A percentile compares a stretch with the other conserved stretches of the same genome.
These are phyloP conservation scores for Mallotus repandus DNA, from an alignment of 441 rosid species.

Conservation along the genomic window DNA sequence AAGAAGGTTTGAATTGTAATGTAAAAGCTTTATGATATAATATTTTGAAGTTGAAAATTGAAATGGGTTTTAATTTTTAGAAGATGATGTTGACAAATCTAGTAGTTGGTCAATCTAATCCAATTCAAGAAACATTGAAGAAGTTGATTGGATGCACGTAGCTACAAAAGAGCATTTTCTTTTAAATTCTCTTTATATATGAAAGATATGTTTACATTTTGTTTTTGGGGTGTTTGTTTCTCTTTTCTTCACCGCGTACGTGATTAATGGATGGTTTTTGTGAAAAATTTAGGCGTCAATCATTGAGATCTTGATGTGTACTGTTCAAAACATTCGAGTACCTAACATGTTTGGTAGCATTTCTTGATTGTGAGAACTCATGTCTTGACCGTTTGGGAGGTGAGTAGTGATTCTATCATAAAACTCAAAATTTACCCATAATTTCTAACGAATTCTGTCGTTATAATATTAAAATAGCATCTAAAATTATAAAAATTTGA, in stretches of 20 bases:
- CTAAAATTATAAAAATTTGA: too few relatives aligned
- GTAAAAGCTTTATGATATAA: too few relatives aligned
- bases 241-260: conserved; percentile 10
- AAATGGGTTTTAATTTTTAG: background rate
- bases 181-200: background rate
- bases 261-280: conserved; percentile 4
- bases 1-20: background rate
- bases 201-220: background rate
- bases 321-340: background rate
- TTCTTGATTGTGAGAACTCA: background rate
- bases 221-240: background rate
- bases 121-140: background rate
- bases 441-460: too few relatives aligned
- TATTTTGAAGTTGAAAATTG: background rate
- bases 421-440: too few relatives aligned
- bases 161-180: background rate
- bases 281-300: conserved; percentile 24
- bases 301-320: conserved; percentile 2
- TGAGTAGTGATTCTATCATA: too few relatives aligned
- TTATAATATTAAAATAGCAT: too few relatives aligned
- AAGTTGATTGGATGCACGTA: conserved; percentile 18
- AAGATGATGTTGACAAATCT: background rate
- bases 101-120: conserved; percentile 1
- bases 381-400: too few relatives aligned
- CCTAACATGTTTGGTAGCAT: background rate